These are phyloP conservation scores for Deinandra increscens DNA, from an alignment of 129 eudicot genomes.

Conservation along the genomic window DNA sequence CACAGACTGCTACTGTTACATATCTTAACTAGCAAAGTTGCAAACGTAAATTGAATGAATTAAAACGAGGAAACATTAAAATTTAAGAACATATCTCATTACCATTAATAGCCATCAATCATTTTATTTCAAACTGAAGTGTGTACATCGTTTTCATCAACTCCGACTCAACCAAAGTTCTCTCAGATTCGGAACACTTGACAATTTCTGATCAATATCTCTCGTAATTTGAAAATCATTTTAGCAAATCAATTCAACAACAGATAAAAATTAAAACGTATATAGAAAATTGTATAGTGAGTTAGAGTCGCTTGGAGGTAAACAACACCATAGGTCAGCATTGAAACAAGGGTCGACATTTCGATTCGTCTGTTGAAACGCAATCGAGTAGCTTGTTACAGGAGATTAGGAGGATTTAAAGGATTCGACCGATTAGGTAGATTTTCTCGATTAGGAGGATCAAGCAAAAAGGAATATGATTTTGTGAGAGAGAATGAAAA, in stretches of 20 bases:
- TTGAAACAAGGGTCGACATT: no score
- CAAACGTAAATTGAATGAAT: neutral
- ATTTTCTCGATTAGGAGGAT: no score
- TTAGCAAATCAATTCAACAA: neutral
- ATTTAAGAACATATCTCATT: neutral
- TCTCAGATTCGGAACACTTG: constrained; percentile 42
- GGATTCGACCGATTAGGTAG: no score
- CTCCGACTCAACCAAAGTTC: constrained; percentile 41
- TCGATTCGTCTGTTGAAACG: no score
- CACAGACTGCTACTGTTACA: constrained; percentile 1
- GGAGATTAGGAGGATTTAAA: no score
- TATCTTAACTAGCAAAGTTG: neutral
- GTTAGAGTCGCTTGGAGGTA: no score
- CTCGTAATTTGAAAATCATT: constrained; percentile 40
- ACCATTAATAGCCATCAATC: constrained; percentile 50
- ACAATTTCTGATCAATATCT: constrained; percentile 68
- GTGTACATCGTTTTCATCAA: constrained; percentile 39
- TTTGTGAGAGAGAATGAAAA: no score
- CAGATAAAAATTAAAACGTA: neutral
- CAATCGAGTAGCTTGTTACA: no score
- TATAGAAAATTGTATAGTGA: no score
- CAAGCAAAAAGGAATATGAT: no score
- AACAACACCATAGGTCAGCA: no score
- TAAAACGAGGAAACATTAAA: neutral
- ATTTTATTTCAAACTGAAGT: constrained; percentile 50